A percentile compares a stretch with the other conserved stretches of the same genome.
Evolutionary conservation across 352 stramenopile species (phyloP).

Genomic region (Phytophthora crassamura): DNA sequence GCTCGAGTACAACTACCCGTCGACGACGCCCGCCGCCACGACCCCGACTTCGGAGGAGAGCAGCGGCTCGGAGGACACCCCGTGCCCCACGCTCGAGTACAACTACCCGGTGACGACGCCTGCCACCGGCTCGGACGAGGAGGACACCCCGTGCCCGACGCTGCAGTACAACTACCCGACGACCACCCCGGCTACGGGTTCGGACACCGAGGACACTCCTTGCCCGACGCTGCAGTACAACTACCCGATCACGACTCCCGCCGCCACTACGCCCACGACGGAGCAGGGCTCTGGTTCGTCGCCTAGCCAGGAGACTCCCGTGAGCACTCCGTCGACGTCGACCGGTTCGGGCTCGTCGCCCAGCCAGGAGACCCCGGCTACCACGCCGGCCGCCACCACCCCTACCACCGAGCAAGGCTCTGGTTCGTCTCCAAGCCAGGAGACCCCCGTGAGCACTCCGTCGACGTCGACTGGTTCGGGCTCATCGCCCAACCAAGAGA

Average conservation of each 20-base stretch:
- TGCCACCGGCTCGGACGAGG: background rate
- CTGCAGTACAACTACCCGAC: conserved; percentile 24
- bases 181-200: background rate
- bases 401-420: too few species aligned
- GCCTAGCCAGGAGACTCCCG: too few species aligned
- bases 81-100: conserved; percentile 38
- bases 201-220: conserved; percentile 19
- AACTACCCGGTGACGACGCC: conserved; percentile 27
- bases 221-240: conserved; percentile 36
- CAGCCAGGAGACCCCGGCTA: too few species aligned
- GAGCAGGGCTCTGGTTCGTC: conserved; percentile 2
- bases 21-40: conserved; percentile 9
- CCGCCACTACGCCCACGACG: background rate
- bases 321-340: too few species aligned
- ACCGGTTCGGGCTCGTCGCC: too few species aligned
- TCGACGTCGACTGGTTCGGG: too few species aligned
- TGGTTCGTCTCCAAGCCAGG: too few species aligned
- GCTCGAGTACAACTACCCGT: conserved; percentile 14
- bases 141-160: conserved; percentile 25
- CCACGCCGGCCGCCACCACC: too few species aligned
- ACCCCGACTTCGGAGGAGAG: conserved; percentile 14
- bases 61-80: conserved; percentile 25
- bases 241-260: conserved; percentile 15
- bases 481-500: too few species aligned
- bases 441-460: too few species aligned